These are phyloP conservation scores for Alternaria arborescens DNA, from an alignment of 2,329 filamentous ascomycete genomes.

Conservation along the genomic window DNA sequence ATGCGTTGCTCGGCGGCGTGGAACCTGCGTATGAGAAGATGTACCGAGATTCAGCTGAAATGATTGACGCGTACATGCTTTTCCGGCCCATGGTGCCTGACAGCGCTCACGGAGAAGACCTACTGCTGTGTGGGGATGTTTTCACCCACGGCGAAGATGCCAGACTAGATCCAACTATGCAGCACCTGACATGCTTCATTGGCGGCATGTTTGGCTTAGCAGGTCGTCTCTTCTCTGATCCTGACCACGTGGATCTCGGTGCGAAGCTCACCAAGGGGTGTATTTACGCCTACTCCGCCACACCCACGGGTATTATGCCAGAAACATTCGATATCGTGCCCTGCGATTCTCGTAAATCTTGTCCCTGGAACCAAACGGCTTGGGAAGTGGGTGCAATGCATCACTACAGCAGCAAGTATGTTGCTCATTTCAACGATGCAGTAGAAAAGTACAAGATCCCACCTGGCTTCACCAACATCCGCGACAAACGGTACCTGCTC, in stretches of 20 bases:
- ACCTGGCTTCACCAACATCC: conserved; percentile 52
- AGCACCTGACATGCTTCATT: conserved; percentile 68
- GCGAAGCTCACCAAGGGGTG: conserved; percentile 68
- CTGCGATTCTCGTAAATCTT: conserved; percentile 53
- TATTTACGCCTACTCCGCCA: conserved; percentile 66
- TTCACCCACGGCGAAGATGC: conserved; percentile 23
- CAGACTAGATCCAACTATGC: conserved; percentile 58
- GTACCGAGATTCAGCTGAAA: conserved; percentile 61
- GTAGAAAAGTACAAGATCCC: conserved; percentile 40
- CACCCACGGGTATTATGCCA: conserved; percentile 67
- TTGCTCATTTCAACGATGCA: conserved; percentile 21
- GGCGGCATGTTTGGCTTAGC: conserved; percentile 70
- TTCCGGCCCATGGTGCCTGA: conserved; percentile 56
- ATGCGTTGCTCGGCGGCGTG: conserved; percentile 50
- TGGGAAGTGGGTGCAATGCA: conserved; percentile 56
- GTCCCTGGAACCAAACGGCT: conserved; percentile 63
- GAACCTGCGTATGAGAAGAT: conserved; percentile 60
- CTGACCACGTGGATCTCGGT: conserved; percentile 63
- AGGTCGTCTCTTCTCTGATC: conserved; percentile 63
- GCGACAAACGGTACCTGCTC: conserved; percentile 56
- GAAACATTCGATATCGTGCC: conserved; percentile 63
- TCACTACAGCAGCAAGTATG: conserved; percentile 27
- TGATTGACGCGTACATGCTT: conserved; percentile 58
- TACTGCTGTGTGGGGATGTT: conserved; percentile 51
- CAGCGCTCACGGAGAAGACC: conserved; percentile 29